Percentiles rank a stretch among this genome's conserved stretches.
phyloP scores from a whole-genome alignment of 1,284 basidiomycete species.

The Cystobasidium pallidum region DNA sequence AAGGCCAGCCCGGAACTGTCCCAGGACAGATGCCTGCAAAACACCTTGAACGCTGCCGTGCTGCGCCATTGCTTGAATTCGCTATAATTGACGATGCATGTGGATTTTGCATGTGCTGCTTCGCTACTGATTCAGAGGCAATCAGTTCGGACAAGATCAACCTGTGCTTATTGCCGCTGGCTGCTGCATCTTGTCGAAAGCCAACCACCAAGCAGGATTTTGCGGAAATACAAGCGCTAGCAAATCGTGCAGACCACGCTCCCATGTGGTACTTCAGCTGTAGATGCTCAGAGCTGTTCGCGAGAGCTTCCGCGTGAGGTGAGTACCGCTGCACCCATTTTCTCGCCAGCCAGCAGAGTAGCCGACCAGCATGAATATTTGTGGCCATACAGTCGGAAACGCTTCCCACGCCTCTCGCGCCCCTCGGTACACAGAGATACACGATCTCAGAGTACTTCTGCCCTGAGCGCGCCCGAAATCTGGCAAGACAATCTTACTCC shows the following conservation, averaged over 20 bases:
- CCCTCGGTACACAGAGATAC: not conserved
- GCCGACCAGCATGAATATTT: too few relatives aligned
- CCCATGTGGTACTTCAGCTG: constrained; percentile 14
- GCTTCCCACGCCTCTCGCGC: not conserved
- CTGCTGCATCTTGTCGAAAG: not conserved
- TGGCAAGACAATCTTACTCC: not conserved
- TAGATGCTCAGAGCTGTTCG: constrained; percentile 27
- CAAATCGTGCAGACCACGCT: constrained; percentile 2
- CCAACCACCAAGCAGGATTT: not conserved
- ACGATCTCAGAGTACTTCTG: not conserved
- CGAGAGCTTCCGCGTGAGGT: constrained; percentile 19
- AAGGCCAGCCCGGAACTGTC: constrained; percentile 25
- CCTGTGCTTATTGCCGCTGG: not conserved
- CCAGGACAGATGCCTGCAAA: constrained; percentile 38
- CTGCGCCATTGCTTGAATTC: constrained; percentile 6
- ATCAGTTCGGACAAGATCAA: constrained; percentile 1
- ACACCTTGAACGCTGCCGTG: constrained; percentile 33
- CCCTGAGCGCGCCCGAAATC: not conserved
- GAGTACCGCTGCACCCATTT: not conserved
- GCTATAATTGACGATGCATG: not conserved
- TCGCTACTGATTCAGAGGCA: too few relatives aligned
- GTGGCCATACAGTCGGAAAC: not conserved
- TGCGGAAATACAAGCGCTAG: not conserved
- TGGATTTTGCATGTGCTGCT: not conserved
- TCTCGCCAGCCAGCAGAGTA: not conserved